Evolutionary conservation across 2,329 filamentous ascomycete genomes (phyloP), one percentile per base, ranked within the genome.

Genomic region (Beauveria scarabaeidicola): DNA sequence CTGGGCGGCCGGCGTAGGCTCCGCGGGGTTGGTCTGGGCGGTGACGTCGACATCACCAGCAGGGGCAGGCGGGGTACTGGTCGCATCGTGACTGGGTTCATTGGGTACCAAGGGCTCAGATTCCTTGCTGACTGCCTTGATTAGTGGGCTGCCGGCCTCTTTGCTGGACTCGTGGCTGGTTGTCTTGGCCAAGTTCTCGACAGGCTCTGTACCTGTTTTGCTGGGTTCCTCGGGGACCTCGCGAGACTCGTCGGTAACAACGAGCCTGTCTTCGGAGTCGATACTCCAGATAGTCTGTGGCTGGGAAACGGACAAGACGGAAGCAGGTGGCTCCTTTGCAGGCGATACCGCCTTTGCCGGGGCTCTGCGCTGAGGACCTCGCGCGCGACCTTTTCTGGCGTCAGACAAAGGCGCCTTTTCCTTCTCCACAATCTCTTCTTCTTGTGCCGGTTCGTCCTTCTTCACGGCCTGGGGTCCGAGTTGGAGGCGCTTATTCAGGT

Each of bases 401-500:
- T 99, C 94, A 23, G 81, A 81, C 27, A 99, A 77, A n/a, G 92
- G 91, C 11, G 81, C 85, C 72, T 91, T 90, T 68, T 91, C 85
- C 61, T 83, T 79, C 36, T 80, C 79, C 2, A 74, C 74, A 36
- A 76, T 73, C 51, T 83, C 81, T 60, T 84, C 80, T 56, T 85
- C 79, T 15, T 78, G 75, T 10, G 75, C 70, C 44, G 80, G 76
- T 64, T 92, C 87, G 68, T 89, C 87, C 65, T 89, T 88, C 77
- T 91, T 92, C 1, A 86, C 83, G 10, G 81, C 84, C 66, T 90
- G 86, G n/a, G 92, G 93, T 1, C 94, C 94, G 40, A 96, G 76
- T 69, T 91, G 87, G 29, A 99, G 78, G 52, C 91, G 88, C 67
- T 91, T 92, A 73, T 97, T 96, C 46, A 99, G 77, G 69, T 97